These are phyloP conservation scores for Penicillium goetzii DNA, from an alignment of 495 filamentous ascomycete genomes.

Conservation along the genomic window DNA sequence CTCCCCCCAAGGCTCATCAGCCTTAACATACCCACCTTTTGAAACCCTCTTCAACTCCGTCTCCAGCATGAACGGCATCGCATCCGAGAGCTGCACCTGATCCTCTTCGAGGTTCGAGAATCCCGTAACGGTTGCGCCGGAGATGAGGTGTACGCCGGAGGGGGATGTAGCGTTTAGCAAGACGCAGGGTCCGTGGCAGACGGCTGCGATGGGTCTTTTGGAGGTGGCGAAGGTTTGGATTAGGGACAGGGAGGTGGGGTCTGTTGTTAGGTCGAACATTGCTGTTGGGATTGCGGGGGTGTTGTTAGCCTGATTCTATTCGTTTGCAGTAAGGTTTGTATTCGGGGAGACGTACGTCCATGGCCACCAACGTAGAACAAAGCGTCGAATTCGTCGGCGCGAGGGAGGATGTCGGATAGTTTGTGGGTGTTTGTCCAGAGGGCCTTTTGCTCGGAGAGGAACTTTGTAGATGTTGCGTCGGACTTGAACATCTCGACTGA, in stretches of 20 bases:
- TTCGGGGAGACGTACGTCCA: conserved; percentile 57
- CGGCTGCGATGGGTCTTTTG: conserved; percentile 65
- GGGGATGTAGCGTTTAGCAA: conserved; percentile 60
- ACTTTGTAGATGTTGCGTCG: conserved; percentile 55
- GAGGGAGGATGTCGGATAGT: conserved; percentile 53
- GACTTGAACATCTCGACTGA: conserved; percentile 64
- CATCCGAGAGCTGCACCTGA: conserved; percentile 43
- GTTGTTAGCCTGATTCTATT: too few species aligned
- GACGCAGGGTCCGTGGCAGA: conserved; percentile 71
- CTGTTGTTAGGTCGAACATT: conserved; percentile 68
- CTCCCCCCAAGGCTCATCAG: conserved; percentile 57
- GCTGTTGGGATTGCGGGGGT: conserved; percentile 44
- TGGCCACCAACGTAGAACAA: conserved; percentile 78
- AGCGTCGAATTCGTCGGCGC: conserved; percentile 64
- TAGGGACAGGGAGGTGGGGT: conserved; percentile 55
- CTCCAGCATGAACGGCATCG: conserved; percentile 70
- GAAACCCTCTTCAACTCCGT: conserved; percentile 53
- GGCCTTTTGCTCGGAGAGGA: conserved; percentile 54
- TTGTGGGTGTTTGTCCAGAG: conserved; percentile 67
- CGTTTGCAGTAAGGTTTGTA: too few species aligned
- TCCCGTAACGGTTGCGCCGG: conserved; percentile 63
- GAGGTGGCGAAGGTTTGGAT: conserved; percentile 63
- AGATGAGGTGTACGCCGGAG: conserved; percentile 54
- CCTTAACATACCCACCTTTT: conserved; percentile 62
- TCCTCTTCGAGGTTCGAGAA: conserved; percentile 74